phyloP scores from a whole-genome alignment of 164 flowering plant species.

The Pachysandra terminalis region DNA sequence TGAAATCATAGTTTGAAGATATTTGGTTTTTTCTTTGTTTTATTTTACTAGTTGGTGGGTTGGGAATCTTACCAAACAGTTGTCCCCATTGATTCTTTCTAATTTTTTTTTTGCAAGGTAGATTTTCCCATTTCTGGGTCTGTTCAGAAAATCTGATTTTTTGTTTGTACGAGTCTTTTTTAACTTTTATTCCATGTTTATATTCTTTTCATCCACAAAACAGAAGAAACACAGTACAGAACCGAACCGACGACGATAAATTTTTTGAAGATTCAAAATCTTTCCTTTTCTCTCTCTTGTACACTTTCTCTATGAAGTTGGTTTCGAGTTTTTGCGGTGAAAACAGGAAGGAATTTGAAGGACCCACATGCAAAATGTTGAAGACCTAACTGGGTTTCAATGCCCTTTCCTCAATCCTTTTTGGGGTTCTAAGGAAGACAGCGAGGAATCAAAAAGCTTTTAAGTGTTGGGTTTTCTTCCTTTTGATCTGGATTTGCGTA shows the following conservation, averaged over 20 bases:
- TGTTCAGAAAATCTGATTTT: constrained; percentile 7
- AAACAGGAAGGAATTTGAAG: constrained; percentile 5
- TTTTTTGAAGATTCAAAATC: background rate
- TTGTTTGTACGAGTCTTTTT: background rate
- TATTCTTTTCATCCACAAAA: background rate
- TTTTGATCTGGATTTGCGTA: constrained; percentile 25
- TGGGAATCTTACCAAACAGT: constrained; percentile 7
- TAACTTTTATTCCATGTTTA: background rate
- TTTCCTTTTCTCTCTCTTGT: background rate
- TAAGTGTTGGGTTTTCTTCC: constrained; percentile 10
- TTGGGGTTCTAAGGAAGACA: constrained; percentile 18
- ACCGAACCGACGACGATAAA: background rate
- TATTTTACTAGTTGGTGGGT: constrained; percentile 10
- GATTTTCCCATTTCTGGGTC: constrained; percentile 4
- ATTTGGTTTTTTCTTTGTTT: too few species aligned
- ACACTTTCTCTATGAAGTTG: constrained; percentile 7
- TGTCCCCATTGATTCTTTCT: constrained; percentile 12
- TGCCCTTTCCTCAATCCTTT: constrained; percentile 23
- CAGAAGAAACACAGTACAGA: background rate
- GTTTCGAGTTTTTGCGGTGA: constrained; percentile 6
- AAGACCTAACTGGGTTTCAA: constrained; percentile 27
- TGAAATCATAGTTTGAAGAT: background rate
- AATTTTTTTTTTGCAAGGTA: background rate
- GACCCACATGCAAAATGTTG: constrained; percentile 22
- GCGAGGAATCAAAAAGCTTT: constrained; percentile 4